These are phyloP conservation scores for Dianthus caryophyllus DNA, from an alignment of 148 eudicot genomes.

Conservation along the genomic window DNA sequence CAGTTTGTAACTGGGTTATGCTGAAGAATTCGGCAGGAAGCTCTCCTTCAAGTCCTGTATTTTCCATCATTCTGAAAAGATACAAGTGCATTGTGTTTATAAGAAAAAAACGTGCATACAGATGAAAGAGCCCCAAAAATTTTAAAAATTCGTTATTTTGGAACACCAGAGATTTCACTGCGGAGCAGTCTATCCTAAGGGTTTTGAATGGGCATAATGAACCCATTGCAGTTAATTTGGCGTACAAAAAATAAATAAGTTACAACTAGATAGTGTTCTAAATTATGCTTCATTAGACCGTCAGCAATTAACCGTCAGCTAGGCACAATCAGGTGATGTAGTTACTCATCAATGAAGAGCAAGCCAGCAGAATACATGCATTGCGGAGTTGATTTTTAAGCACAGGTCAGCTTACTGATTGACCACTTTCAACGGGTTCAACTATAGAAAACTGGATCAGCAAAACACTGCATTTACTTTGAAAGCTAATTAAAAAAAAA, in stretches of 20 bases:
- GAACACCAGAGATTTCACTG: not conserved
- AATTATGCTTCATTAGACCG: no score
- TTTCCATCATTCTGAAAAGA: slow-evolving; percentile 53
- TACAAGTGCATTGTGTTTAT: not conserved
- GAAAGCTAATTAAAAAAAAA: no score
- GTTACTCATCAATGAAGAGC: no score
- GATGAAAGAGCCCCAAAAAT: not conserved
- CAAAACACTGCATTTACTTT: no score
- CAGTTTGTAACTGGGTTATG: slow-evolving; percentile 50
- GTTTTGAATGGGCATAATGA: not conserved
- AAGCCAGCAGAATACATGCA: no score
- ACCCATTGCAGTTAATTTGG: not conserved
- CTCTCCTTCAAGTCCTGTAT: slow-evolving; percentile 49
- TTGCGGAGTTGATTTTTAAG: no score
- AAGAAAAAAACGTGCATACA: not conserved
- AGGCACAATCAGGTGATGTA: no score
- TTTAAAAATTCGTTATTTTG: not conserved
- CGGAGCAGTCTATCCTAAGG: not conserved
- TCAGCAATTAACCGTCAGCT: not conserved
- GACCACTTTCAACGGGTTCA: no score
- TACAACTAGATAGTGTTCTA: not conserved
- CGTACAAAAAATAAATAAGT: not conserved
- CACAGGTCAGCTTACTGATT: no score
- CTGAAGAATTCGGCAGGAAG: slow-evolving; percentile 60
- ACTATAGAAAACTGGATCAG: no score